Evolutionary conservation across 225 moss, liverwort and hornwort species (phyloP), one percentile per base, ranked within the genome.

Genomic region (Rhytidiadelphus loreus): DNA sequence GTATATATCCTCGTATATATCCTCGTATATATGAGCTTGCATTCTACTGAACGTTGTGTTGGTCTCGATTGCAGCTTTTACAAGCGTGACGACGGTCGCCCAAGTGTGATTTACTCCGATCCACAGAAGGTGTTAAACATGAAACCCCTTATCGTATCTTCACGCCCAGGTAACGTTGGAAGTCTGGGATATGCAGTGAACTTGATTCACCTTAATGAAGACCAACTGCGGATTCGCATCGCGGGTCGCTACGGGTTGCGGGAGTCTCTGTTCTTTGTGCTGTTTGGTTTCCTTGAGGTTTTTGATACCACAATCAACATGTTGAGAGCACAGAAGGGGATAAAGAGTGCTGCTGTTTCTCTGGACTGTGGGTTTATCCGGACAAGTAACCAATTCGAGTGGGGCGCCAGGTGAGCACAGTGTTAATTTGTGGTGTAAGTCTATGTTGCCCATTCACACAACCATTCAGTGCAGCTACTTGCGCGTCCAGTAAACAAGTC

Each of bases 131-230:
- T 68, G 20, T 61, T 94, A 26, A 90, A 94, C 26, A 63, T 94
- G 61, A 73, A 46, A 79, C 77, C 84, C 25, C 17, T 50, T 37
- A 16, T 33, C 43, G 43, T 8, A 20, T 41, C 82, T 44, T 86
- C 87, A 43, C 83, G 81, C 65, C 48, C 77, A 6, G 26, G 0
- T 15, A 64, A 2, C 33, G 35, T 22, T 48, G 90, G 92, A 80
- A 83, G 86, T 74, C 35, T 87, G 37, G 91, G 94, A 41, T 91
- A 90, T 29, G 94, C 92, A 21, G 92, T 91, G 56, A 94, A 94
- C 41, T 39, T 92, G 72, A 81, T 94, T 65, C 90, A 86, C 11
- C 90, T 94, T 1, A 83, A 66, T 23, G 80, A 88, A 43, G 86
- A 91, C 15, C 88, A 92, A 66, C 89, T 94, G 55, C 77, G 88